phyloP scores from a whole-genome alignment of 352 stramenopile species.

The Globisporangium uncinulatum region DNA sequence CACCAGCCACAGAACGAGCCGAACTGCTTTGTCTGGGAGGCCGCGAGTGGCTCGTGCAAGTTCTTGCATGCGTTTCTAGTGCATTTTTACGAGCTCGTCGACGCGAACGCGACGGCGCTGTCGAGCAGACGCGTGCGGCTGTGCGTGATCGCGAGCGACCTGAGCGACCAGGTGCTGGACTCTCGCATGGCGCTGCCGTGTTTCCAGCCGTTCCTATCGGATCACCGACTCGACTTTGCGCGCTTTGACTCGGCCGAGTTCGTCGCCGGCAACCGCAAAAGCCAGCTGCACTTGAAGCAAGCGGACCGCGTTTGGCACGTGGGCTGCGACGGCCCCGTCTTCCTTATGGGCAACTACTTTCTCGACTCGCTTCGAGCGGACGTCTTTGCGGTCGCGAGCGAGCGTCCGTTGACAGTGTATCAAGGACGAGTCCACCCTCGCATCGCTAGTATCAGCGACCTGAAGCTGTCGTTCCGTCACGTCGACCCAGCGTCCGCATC shows the following conservation, averaged over 20 bases:
- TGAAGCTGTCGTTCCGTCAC: conserved; percentile 34
- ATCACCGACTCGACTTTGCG: conserved; percentile 56
- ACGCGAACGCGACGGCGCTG: conserved; percentile 15
- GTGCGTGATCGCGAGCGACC: conserved; percentile 61
- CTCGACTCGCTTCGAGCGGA: conserved; percentile 71
- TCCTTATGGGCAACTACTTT: conserved; percentile 84
- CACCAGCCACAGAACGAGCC: conserved; percentile 4
- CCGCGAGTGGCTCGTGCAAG: conserved; percentile 78
- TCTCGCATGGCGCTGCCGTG: conserved; percentile 53
- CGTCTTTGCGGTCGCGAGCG: conserved; percentile 41
- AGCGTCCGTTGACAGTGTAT: conserved; percentile 16
- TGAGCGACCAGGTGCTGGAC: conserved; percentile 64
- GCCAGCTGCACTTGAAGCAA: conserved; percentile 29
- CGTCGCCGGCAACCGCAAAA: conserved; percentile 15
- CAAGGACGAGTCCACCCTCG: conserved; percentile 35
- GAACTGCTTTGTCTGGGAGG: conserved; percentile 83
- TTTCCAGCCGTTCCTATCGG: conserved; percentile 42
- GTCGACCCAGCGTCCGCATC: conserved; percentile 17
- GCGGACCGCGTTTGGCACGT: conserved; percentile 28
- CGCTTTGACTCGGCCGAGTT: conserved; percentile 59
- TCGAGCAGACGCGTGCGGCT: conserved; percentile 28
- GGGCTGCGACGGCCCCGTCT: conserved; percentile 42
- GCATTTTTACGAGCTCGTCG: conserved; percentile 51
- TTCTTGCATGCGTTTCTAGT: conserved; percentile 68
- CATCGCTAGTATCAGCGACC: conserved; percentile 41